These are phyloP conservation scores for Lichtheimia hyalospora DNA, from an alignment of 371 early-diverging fungal species.

Conservation along the genomic window DNA sequence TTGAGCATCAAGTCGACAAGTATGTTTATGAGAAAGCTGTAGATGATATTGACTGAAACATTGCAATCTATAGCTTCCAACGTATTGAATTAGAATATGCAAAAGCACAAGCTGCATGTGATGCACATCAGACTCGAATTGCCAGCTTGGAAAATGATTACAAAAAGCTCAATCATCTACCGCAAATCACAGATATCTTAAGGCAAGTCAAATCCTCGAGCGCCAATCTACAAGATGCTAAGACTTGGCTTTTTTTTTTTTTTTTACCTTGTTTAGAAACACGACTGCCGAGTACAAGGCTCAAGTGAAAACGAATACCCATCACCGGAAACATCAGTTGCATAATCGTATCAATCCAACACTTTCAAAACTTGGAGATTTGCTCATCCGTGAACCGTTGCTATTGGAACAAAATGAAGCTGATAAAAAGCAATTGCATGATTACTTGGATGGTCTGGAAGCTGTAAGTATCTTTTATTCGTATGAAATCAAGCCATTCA, in stretches of 20 bases:
- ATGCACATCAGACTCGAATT: background rate
- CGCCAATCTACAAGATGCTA: too few relatives aligned
- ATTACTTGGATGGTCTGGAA: background rate
- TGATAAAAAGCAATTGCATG: background rate
- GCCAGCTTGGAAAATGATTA: conserved; percentile 8
- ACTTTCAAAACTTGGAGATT: background rate
- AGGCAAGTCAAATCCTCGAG: background rate
- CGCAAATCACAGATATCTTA: conserved; percentile 7
- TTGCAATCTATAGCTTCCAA: background rate
- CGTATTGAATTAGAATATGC: conserved; percentile 1
- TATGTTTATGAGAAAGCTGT: background rate
- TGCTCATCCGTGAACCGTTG: background rate
- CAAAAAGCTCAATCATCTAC: conserved; percentile 10
- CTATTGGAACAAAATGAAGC: background rate
- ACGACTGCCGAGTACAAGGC: too few relatives aligned
- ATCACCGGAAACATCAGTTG: too few relatives aligned
- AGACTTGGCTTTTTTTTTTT: too few relatives aligned
- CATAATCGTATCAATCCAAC: background rate
- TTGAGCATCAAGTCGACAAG: background rate
- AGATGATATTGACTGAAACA: background rate
- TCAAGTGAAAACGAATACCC: too few relatives aligned
- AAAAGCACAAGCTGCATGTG: conserved; percentile 1
- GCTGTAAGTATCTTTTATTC: background rate
- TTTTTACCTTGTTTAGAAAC: too few relatives aligned
- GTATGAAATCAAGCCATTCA: background rate